Evolutionary conservation across 805 yeast species (phyloP).

Genomic region (Naumovozyma dairenensis): DNA sequence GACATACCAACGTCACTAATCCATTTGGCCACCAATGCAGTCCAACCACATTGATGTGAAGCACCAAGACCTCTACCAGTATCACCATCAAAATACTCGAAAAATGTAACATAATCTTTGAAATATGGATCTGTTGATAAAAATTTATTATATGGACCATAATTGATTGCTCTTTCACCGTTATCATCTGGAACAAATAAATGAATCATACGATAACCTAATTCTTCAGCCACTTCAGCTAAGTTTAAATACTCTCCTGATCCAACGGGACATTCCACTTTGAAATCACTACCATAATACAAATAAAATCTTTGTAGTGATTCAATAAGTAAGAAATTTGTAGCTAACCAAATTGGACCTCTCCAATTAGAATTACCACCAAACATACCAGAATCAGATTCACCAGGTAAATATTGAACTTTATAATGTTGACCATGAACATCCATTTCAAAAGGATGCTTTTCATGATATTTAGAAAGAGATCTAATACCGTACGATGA

Average conservation of each 20-base stretch:
- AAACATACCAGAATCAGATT: conserved; percentile 85
- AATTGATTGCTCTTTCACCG: conserved; percentile 70
- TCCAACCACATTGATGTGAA: conserved; percentile 95
- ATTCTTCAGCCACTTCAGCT: conserved; percentile 84
- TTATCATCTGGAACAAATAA: conserved; percentile 62
- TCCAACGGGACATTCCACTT: conserved; percentile 85
- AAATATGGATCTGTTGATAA: conserved; percentile 60
- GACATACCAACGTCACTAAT: conserved; percentile 82
- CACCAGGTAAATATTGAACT: conserved; percentile 76
- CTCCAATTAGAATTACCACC: conserved; percentile 98
- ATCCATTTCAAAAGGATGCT: conserved; percentile 76
- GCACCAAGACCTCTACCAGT: conserved; percentile 92
- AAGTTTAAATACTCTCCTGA: conserved; percentile 68
- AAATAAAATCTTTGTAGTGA: conserved; percentile 78
- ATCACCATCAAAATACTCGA: conserved; percentile 89
- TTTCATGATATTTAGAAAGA: conserved; percentile 74
- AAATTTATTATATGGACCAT: conserved; percentile 49
- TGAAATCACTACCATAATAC: conserved; percentile 78
- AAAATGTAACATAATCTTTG: conserved; percentile 68
- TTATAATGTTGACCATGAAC: conserved; percentile 66
- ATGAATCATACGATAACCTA: conserved; percentile 77
- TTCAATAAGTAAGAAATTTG: conserved; percentile 77
- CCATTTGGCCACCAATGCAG: conserved; percentile 85
- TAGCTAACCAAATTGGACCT: conserved; percentile 96
- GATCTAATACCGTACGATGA: conserved; percentile 84